Base-by-base conservation (phyloP, 2,329 filamentous ascomycete genomes). In the Elsinoe australis region DNA sequence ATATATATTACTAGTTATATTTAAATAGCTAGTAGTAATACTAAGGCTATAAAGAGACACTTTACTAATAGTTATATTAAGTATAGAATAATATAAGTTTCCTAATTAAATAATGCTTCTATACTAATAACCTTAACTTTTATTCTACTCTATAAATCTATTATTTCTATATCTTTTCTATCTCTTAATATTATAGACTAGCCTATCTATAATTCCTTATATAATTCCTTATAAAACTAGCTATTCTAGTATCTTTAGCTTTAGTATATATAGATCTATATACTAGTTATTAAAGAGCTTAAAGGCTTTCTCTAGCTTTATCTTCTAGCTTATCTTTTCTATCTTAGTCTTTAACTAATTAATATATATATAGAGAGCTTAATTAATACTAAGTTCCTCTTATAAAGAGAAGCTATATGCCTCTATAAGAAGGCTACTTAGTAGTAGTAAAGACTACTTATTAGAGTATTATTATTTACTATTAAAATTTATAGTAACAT, bases 101-200 rank as follows among this genome's bases (percentile, higher is more conserved):
- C n/a, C n/a, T n/a, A n/a, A n/a, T 41, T 41, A 21, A 15, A 41
- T 22, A 19, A 41, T 7, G 5, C 19, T 14, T 10, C 24, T 5
- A 41, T n/a, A 6, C 10, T 5, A 10, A 22, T 24, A 21, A 21
- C 21, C 10, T 50, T 29, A 12, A 12, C 45, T 22, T 6, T 7
- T 12, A 38, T 50, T 6, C 38, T 50, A 19, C n/a, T 50, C 18
- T 15, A 45, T 21, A 17, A 49, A 49, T n/a, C 7, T 35, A 28
- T 21, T 41, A 10, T 14, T 29, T 24, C 2, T 49, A 33, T 14
- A 49, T 38, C 14, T 9, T 2, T n/a, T 22, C 14, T 41, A 12
- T 17, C 21, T 12, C 10, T 29, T 33, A 14, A 39, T 29, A 21
- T 1, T 31, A 5, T 24, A 49, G 4, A 1, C 21, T 3, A 41